Base-by-base conservation (phyloP, 1,284 basidiomycete species). In the Trichosporon ovoides region DNA sequence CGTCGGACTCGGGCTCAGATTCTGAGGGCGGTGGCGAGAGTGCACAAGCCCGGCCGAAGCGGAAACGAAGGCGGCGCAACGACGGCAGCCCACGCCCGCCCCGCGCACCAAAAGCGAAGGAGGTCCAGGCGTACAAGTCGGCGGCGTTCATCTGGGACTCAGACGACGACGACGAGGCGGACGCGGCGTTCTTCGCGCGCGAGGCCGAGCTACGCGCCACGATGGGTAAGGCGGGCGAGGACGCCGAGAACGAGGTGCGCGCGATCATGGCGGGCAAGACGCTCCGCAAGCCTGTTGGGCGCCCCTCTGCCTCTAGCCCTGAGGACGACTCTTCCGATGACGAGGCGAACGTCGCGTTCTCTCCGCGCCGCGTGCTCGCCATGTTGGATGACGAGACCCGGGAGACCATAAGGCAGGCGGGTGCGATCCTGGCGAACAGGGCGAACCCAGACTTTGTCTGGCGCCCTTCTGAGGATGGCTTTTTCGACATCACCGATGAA, bases 141-240 rank as follows among this genome's bases (percentile, higher is more conserved):
- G 91, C 91, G 7, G 87, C 91, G 72, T 91, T 93, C 72, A 91
- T 94, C 70, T 84, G 87, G 70, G 91, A 94, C 74, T 89, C 88
- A 65, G 91, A 95, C 68, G 73, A 88, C 81, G 86, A 77, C 56
- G 72, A 72, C 16, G 79, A 87, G 49, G 65, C 68, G 3, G 75
- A 78, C 37, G 64, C 58, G 22, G 82, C 79, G 6, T 95, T 95
- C 81, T 85, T 91, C 62, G 87, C 83, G 68, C 83, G 81, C 65
- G 91, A 94, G 75, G 83, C 81, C 63, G 79, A 69, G 58, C 70
- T 84, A 49, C 77, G 85, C 52, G 78, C 79, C 64, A 79, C 78
- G 68, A 83, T 81, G 62, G 79, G 80, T 43, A 71, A 70, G 52
- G 80, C 81, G 49, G 83, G 84, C 31, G 77, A 77, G 38, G 72